These are phyloP conservation scores for Hanseniaspora mollemarum DNA, from an alignment of 805 yeast species.

Conservation along the genomic window DNA sequence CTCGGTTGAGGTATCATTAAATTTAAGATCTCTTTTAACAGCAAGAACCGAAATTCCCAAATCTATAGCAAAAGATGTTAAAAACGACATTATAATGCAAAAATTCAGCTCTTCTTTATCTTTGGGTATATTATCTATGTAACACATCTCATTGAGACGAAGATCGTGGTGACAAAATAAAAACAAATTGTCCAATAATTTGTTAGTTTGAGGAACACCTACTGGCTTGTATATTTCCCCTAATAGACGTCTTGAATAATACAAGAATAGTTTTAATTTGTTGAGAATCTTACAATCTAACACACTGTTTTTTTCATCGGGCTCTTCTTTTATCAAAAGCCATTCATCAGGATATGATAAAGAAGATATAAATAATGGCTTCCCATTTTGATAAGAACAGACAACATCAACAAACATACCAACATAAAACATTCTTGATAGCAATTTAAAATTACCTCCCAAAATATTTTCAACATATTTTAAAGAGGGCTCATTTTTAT, in stretches of 20 bases:
- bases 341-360: constrained; percentile 16
- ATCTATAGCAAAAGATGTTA: constrained; percentile 7
- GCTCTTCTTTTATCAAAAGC: constrained; percentile 1
- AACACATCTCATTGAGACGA: constrained; percentile 7
- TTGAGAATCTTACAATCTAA: neutral
- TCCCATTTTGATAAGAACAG: constrained; percentile 24
- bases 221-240: constrained; percentile 9
- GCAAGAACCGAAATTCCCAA: constrained; percentile 1
- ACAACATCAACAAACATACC: constrained; percentile 23
- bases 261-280: constrained; percentile 3
- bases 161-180: neutral
- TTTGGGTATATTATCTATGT: constrained; percentile 4
- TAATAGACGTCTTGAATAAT: constrained; percentile 2
- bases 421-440: constrained; percentile 26
- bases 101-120: neutral
- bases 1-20: neutral
- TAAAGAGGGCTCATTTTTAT: constrained; percentile 17
- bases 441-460: constrained; percentile 21
- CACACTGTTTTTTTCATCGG: neutral
- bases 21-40: constrained; percentile 5
- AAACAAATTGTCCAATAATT: neutral
- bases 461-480: neutral
- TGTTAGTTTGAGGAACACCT: constrained; percentile 6
- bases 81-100: neutral
- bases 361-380: constrained; percentile 18